A percentile compares a stretch with the other conserved stretches of the same genome.
These are phyloP conservation scores for Ogataea wickerhamii DNA, from an alignment of 805 yeast genomes.

Conservation along the genomic window DNA sequence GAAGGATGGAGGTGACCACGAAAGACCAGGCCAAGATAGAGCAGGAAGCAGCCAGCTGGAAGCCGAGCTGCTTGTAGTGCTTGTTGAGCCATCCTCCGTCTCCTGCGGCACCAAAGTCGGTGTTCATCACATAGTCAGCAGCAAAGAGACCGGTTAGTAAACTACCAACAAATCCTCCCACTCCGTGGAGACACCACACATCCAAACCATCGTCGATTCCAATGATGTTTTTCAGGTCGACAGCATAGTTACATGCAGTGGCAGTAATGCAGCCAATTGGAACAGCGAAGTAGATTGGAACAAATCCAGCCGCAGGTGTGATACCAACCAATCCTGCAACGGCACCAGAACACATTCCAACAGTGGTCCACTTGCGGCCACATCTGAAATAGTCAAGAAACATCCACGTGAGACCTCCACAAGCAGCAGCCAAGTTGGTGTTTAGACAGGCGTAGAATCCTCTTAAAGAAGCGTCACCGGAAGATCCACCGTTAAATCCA, in stretches of 20 bases:
- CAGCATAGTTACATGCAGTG: conserved; percentile 77
- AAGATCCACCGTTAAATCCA: conserved; percentile 98
- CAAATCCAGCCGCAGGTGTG: conserved; percentile 96
- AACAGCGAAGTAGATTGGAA: conserved; percentile 86
- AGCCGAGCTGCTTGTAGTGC: conserved; percentile 77
- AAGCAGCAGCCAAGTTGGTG: conserved; percentile 91
- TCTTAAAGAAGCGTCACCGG: conserved; percentile 89
- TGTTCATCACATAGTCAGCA: conserved; percentile 80
- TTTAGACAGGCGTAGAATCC: conserved; percentile 92
- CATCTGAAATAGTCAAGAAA: conserved; percentile 82
- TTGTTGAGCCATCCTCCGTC: conserved; percentile 88
- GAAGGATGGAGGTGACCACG: conserved; percentile 63
- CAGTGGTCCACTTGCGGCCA: conserved; percentile 88
- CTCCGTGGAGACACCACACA: conserved; percentile 89
- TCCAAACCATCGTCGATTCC: conserved; percentile 93
- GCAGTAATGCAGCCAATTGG: conserved; percentile 80
- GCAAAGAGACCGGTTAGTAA: conserved; percentile 89
- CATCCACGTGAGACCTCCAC: conserved; percentile 95
- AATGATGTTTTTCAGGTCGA: conserved; percentile 68
- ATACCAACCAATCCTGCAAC: conserved; percentile 92
- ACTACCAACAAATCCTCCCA: conserved; percentile 87
- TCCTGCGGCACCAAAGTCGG: conserved; percentile 65
- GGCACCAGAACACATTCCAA: conserved; percentile 92
- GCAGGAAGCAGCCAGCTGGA: conserved; percentile 76
- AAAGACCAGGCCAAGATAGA: conserved; percentile 77